A percentile compares a stretch with the other conserved stretches of the same genome.
Conservation (phyloP, 2,329 filamentous ascomycete species). For the Colletotrichum sp. region DNA sequence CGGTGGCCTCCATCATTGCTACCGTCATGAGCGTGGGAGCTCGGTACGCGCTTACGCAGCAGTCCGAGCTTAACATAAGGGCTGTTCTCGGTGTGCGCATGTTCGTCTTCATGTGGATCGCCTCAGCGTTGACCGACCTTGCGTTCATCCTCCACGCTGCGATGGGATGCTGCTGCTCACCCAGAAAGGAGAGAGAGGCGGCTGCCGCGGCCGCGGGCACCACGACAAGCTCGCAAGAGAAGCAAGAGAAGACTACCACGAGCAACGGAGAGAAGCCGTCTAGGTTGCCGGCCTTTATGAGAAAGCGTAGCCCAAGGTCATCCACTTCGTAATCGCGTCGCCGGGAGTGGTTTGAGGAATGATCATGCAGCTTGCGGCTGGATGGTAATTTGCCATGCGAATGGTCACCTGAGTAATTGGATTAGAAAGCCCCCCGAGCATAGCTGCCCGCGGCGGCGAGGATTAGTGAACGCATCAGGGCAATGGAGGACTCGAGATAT, state of each 20-base stretch:
- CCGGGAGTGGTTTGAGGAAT: background rate
- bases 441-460: background rate
- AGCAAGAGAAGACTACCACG: conserved; percentile 3
- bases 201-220: background rate
- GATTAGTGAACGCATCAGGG: background rate
- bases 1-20: conserved; percentile 74
- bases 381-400: background rate
- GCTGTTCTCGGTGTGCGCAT: conserved; percentile 74
- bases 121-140: conserved; percentile 67
- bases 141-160: conserved; percentile 77
- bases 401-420: background rate
- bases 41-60: conserved; percentile 73
- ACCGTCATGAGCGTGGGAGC: conserved; percentile 87
- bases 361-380: background rate
- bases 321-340: background rate
- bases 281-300: conserved; percentile 17
- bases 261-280: conserved; percentile 11
- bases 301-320: conserved; percentile 18
- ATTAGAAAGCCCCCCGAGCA: background rate
- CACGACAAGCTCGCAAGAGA: conserved; percentile 1
- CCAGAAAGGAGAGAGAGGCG: background rate
- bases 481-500: background rate
- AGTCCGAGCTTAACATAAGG: conserved; percentile 77
- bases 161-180: conserved; percentile 75
- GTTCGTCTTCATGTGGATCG: conserved; percentile 91